Evolutionary conservation across 2,329 filamentous ascomycete species (phyloP).

Genomic region (Aspergillus texensis): DNA sequence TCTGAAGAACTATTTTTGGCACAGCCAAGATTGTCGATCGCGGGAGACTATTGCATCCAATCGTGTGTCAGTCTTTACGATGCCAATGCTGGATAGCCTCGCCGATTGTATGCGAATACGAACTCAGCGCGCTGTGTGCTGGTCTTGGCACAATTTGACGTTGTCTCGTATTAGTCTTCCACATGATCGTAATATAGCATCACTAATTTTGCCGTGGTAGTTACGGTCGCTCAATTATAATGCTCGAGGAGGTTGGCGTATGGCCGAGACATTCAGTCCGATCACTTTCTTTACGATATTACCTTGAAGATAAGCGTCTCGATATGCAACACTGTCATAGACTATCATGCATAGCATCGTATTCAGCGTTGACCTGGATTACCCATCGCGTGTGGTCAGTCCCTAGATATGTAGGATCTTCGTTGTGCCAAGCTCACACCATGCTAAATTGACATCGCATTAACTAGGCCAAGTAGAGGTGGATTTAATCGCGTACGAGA

Average conservation of each 20-base stretch:
- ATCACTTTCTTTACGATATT: too few relatives aligned
- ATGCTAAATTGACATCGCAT: too few relatives aligned
- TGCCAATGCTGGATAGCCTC: background rate
- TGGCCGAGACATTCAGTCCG: background rate
- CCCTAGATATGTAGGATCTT: too few relatives aligned
- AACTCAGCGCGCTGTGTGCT: background rate
- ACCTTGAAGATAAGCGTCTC: too few relatives aligned
- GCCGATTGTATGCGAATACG: background rate
- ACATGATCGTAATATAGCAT: background rate
- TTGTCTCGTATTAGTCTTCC: background rate
- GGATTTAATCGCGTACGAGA: slow-evolving; percentile 4
- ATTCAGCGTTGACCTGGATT: too few relatives aligned
- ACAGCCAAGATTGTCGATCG: background rate
- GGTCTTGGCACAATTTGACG: background rate
- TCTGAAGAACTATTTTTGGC: background rate
- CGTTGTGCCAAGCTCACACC: too few relatives aligned
- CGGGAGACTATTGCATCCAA: background rate
- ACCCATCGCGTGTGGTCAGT: too few relatives aligned
- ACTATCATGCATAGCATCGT: too few relatives aligned
- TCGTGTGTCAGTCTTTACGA: background rate
- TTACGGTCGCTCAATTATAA: background rate
- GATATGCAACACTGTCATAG: too few relatives aligned
- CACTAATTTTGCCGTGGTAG: background rate
- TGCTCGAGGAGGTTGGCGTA: background rate
- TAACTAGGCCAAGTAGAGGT: background rate